Conservation (phyloP, 371 early-diverging fungal species). For the Mortierella sp. region DNA sequence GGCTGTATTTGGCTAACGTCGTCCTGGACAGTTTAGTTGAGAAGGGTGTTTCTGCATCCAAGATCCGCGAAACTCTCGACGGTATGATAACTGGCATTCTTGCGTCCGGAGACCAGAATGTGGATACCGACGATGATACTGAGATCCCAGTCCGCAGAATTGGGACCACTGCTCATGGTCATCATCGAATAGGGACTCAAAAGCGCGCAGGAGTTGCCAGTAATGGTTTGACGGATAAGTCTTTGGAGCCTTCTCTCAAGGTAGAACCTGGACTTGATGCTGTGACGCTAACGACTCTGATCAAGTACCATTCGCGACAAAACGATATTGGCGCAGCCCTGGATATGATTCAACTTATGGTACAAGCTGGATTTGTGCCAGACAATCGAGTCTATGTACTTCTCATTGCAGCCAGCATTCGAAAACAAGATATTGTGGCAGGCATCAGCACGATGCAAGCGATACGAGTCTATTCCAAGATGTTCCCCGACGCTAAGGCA, state of each 20-base stretch:
- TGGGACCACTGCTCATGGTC: neutral
- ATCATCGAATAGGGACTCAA: neutral
- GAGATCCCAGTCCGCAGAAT: slow-evolving; percentile 27
- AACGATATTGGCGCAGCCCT: slow-evolving; percentile 30
- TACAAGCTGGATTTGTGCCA: slow-evolving; percentile 34
- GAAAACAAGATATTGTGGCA: slow-evolving; percentile 17
- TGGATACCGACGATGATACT: slow-evolving; percentile 5
- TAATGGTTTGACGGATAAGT: neutral
- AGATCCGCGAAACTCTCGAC: slow-evolving; percentile 32
- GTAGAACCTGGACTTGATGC: slow-evolving; percentile 16
- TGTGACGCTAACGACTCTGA: slow-evolving; percentile 37
- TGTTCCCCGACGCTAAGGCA: slow-evolving; percentile 38
- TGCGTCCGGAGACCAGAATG: neutral
- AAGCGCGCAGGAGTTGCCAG: too few relatives aligned
- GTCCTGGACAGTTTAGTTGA: slow-evolving; percentile 66
- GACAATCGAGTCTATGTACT: slow-evolving; percentile 22
- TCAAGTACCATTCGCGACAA: slow-evolving; percentile 43
- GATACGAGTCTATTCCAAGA: slow-evolving; percentile 27
- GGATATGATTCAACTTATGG: slow-evolving; percentile 32
- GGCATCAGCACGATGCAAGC: slow-evolving; percentile 23
- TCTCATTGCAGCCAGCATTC: slow-evolving; percentile 30
- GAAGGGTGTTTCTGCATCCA: slow-evolving; percentile 21
- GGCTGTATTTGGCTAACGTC: slow-evolving; percentile 69
- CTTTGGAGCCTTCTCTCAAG: neutral
- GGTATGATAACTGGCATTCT: slow-evolving; percentile 12